These are phyloP conservation scores for Bipolaris sorokiniana DNA, from an alignment of 2,329 filamentous ascomycete genomes.

Conservation along the genomic window DNA sequence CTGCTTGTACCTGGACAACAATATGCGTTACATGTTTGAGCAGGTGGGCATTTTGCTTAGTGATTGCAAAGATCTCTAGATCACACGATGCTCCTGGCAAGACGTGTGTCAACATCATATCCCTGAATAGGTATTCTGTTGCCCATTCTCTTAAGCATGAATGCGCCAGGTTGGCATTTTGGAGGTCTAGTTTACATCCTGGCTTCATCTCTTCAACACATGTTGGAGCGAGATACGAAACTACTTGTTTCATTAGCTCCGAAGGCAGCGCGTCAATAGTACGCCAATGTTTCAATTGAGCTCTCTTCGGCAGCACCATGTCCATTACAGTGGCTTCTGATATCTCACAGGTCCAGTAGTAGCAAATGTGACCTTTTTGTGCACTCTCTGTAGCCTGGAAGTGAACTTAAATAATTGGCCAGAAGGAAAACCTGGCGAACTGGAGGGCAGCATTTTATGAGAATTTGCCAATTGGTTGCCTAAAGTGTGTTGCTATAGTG, in stretches of 20 bases:
- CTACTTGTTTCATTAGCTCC: slow-evolving; percentile 23
- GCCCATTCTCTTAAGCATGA: slow-evolving; percentile 25
- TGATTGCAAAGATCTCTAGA: slow-evolving; percentile 17
- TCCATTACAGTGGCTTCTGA: no score
- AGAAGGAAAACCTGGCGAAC: no score
- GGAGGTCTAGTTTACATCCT: slow-evolving; percentile 19
- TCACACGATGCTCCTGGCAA: slow-evolving; percentile 14
- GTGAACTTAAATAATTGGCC: no score
- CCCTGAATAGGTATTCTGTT: slow-evolving; percentile 22
- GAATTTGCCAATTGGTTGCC: no score
- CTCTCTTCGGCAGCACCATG: neutral
- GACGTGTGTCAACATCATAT: slow-evolving; percentile 25
- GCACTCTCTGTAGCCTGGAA: no score
- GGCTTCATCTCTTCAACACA: slow-evolving; percentile 5
- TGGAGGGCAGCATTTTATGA: no score
- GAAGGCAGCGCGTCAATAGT: slow-evolving; percentile 22
- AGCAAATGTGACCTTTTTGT: no score
- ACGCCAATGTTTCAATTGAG: neutral
- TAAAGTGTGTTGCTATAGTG: neutral
- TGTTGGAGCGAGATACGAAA: slow-evolving; percentile 18
- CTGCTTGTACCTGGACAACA: neutral
- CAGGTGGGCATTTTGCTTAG: neutral
- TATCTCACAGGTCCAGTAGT: no score
- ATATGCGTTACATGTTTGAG: neutral
- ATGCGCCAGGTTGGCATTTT: slow-evolving; percentile 26